Evolutionary conservation across 371 early-diverging fungal species (phyloP).

Genomic region (Chytridium lagenaria): DNA sequence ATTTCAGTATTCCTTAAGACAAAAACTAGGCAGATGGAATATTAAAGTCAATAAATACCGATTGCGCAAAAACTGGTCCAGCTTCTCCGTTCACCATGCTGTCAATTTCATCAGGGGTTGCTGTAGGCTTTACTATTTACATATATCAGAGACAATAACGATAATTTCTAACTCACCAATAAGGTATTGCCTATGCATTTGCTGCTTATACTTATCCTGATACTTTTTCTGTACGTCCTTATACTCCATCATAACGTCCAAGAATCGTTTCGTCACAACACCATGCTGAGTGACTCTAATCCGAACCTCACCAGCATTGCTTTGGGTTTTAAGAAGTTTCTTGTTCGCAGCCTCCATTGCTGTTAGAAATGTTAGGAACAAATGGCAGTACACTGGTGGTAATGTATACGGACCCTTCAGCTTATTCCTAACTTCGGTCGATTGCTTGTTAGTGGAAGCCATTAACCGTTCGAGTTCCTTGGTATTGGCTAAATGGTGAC

Average conservation of each 20-base stretch:
- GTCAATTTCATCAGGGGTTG: conserved; percentile 81
- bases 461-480: conserved; percentile 72
- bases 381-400: not conserved
- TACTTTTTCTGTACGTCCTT: conserved; percentile 80
- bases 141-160: too few relatives aligned
- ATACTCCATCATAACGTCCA: conserved; percentile 82
- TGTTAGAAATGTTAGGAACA: not conserved
- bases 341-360: conserved; percentile 60
- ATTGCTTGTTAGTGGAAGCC: conserved; percentile 66
- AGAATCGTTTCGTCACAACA: conserved; percentile 77
- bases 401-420: conserved; percentile 46
- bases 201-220: conserved; percentile 80
- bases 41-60: too few relatives aligned
- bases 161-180: conserved; percentile 65
- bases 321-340: conserved; percentile 65
- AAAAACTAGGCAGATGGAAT: too few relatives aligned
- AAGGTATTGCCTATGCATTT: conserved; percentile 83
- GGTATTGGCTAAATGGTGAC: conserved; percentile 51
- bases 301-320: conserved; percentile 63
- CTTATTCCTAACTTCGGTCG: conserved; percentile 49
- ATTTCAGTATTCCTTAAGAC: too few relatives aligned
- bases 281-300: conserved; percentile 77
- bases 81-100: conserved; percentile 76
- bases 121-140: conserved; percentile 87
- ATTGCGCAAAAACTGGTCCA: conserved; percentile 83